phyloP scores from a whole-genome alignment of 2,329 filamentous ascomycete genomes.

The Didymella sp. region DNA sequence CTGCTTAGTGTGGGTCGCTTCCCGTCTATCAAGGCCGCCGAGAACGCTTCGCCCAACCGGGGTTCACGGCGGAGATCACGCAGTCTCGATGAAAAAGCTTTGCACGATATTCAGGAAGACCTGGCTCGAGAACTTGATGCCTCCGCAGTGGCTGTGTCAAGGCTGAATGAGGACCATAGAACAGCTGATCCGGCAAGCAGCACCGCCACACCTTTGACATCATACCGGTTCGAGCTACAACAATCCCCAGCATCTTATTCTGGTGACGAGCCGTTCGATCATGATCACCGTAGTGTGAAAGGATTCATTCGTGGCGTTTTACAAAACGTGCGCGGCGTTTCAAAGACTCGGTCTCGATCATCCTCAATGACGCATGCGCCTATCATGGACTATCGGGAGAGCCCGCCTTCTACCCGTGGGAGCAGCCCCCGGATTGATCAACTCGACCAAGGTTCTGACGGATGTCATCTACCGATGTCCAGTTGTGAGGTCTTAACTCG shows the following conservation, averaged over 20 bases:
- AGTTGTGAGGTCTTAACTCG: conserved; percentile 3
- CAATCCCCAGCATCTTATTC: conserved; percentile 13
- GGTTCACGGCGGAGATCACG: conserved; percentile 24
- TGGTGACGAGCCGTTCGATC: conserved; percentile 9
- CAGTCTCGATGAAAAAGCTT: conserved; percentile 26
- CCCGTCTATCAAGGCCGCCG: conserved; percentile 23
- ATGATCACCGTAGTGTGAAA: conserved; percentile 25
- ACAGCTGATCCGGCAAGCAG: conserved; percentile 9
- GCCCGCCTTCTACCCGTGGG: conserved; percentile 13
- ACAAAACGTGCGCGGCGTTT: conserved; percentile 32
- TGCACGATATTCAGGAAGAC: conserved; percentile 30
- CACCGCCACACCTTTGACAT: conserved; percentile 21
- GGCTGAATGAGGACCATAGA: conserved; percentile 4
- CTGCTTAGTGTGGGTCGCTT: conserved; percentile 31
- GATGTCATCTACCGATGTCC: neutral
- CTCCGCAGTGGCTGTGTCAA: neutral
- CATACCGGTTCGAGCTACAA: conserved; percentile 5
- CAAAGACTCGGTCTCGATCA: conserved; percentile 28
- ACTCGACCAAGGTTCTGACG: neutral
- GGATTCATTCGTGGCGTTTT: conserved; percentile 33
- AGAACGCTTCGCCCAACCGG: conserved; percentile 27
- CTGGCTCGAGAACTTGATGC: conserved; percentile 18
- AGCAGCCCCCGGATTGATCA: conserved; percentile 9
- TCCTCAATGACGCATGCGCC: conserved; percentile 22
- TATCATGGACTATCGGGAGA: conserved; percentile 14